Evolutionary conservation across 2,329 filamentous ascomycete species (phyloP), one percentile per base, ranked within the genome.

Genomic region (Xylaria sp.): DNA sequence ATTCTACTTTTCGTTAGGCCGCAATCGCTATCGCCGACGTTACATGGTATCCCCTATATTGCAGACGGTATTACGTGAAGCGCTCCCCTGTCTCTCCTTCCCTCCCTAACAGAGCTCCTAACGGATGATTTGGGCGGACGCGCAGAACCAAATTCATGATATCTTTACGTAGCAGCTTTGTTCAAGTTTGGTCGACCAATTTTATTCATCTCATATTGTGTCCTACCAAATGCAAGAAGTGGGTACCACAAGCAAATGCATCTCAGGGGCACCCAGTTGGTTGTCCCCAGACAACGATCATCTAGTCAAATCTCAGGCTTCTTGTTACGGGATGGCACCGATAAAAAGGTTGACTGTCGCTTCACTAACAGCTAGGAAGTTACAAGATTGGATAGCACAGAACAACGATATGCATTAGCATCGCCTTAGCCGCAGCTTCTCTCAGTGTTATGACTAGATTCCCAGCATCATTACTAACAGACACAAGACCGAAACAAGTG

Each of bases 1-100:
- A 58, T 64, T 30, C 64, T 32, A 15, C 46, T 28, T 58, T 43
- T 61, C 48, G 12, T 36, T 30, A 39, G 23, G 43, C 20, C 43
- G 34, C 32, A 50, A 56, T 34, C 55, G 20, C 36, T n/a, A 13
- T 55, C 55, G 13, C 36, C 18, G 25, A 45, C 36, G 32, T 13
- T 30, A 60, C 32, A 45, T 18, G 9, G 39, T 36, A 41, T 57
- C 23, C 39, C 30, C 48, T 59, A 23, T 56, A 43, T 60, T 23
- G 30, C 6, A 20, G 50, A 13, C 23, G 13, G 8, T 18, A 20
- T 32, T 53, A 52, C 20, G 36, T 59, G 36, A 32, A 56, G 20
- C 46, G 9, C n/a, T n/a, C 9, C 57, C 7, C 25, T 32, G 20
- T 46, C 43, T 46, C n/a, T 45, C 41, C 8, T n/a, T 45, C 45